A percentile compares a stretch with the other conserved stretches of the same genome.
Conservation (phyloP, 305 asterid species). For the Rubia balearica region DNA sequence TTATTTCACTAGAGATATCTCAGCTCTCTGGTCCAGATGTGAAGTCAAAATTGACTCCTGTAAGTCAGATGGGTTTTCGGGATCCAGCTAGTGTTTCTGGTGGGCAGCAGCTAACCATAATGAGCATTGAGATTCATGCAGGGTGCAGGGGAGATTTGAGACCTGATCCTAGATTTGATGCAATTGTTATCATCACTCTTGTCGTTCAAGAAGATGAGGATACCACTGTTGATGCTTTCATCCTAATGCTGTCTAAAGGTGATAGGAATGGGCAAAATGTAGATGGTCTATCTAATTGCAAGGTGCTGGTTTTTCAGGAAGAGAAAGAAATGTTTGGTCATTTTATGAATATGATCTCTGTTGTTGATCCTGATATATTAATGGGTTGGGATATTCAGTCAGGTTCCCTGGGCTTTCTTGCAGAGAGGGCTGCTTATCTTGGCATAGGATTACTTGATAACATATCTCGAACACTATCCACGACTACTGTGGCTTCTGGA, state of each 20-base stretch:
- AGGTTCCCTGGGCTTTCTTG: slow-evolving; percentile 93
- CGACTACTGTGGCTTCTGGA: slow-evolving; percentile 34
- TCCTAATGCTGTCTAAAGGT: slow-evolving; percentile 52
- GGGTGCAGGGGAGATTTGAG: slow-evolving; percentile 88
- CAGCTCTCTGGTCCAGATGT: slow-evolving; percentile 92
- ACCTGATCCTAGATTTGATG: slow-evolving; percentile 97
- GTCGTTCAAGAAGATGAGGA: slow-evolving; percentile 77
- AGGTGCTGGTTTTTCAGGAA: slow-evolving; percentile 45
- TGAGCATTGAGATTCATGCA: slow-evolving; percentile 88
- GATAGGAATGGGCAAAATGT: slow-evolving; percentile 36
- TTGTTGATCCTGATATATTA: slow-evolving; percentile 72
- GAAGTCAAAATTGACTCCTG: slow-evolving; percentile 61
- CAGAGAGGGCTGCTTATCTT: slow-evolving; percentile 92
- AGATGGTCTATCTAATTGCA: slow-evolving; percentile 61
- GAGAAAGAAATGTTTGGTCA: slow-evolving; percentile 55
- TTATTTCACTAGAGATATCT: slow-evolving; percentile 47
- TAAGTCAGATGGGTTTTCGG: slow-evolving; percentile 87
- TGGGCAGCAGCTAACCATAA: slow-evolving; percentile 83
- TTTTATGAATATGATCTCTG: slow-evolving; percentile 47
- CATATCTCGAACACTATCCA: slow-evolving; percentile 72
- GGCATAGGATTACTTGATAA: slow-evolving; percentile 70
- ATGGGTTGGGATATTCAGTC: slow-evolving; percentile 99
- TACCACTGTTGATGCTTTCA: slow-evolving; percentile 35
- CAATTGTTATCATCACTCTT: slow-evolving; percentile 62
- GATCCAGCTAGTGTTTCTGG: slow-evolving; percentile 89